phyloP scores from a whole-genome alignment of 768 basidiomycete species.

The Ramaria sp. region DNA sequence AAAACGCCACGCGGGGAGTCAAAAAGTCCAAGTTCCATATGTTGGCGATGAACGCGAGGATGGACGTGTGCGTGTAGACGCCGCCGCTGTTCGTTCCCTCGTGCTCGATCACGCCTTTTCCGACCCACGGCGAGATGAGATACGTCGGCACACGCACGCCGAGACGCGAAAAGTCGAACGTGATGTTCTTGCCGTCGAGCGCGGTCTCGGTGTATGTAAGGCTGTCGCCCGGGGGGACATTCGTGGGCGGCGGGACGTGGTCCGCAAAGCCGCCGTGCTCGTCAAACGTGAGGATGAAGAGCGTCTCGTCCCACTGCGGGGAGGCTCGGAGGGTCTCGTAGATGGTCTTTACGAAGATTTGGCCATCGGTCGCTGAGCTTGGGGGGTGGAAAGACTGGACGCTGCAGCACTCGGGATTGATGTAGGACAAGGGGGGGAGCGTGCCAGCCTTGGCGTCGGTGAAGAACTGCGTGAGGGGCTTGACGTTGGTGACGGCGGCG shows the following conservation, averaged over 20 bases:
- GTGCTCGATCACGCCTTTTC: slow-evolving; percentile 17
- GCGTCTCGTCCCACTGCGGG: slow-evolving; percentile 21
- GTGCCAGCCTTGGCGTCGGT: slow-evolving; percentile 17
- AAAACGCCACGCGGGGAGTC: too few relatives aligned
- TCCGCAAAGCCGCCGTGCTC: slow-evolving; percentile 24
- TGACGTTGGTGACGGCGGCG: slow-evolving; percentile 12
- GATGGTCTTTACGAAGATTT: slow-evolving; percentile 21
- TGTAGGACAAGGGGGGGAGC: slow-evolving; percentile 20
- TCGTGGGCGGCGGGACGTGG: slow-evolving; percentile 22
- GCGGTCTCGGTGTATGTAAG: slow-evolving; percentile 21
- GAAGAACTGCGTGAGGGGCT: slow-evolving; percentile 21
- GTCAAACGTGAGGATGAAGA: slow-evolving; percentile 23
- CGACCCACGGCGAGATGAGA: slow-evolving; percentile 18
- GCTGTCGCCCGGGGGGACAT: slow-evolving; percentile 17
- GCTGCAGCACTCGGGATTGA: slow-evolving; percentile 21
- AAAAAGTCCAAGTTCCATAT: too few relatives aligned
- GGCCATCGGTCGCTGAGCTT: slow-evolving; percentile 12
- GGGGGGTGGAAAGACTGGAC: slow-evolving; percentile 7
- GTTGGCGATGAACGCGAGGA: too few relatives aligned
- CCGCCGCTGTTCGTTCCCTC: slow-evolving; percentile 7
- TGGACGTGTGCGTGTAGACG: too few relatives aligned
- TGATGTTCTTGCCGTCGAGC: slow-evolving; percentile 18
- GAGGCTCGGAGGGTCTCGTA: slow-evolving; percentile 22
- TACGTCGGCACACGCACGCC: slow-evolving; percentile 23
- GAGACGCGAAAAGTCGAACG: slow-evolving; percentile 17